A percentile compares a stretch with the other conserved stretches of the same genome.
Evolutionary conservation across 345 rosid species (phyloP).

Genomic region (Salix purpurea): DNA sequence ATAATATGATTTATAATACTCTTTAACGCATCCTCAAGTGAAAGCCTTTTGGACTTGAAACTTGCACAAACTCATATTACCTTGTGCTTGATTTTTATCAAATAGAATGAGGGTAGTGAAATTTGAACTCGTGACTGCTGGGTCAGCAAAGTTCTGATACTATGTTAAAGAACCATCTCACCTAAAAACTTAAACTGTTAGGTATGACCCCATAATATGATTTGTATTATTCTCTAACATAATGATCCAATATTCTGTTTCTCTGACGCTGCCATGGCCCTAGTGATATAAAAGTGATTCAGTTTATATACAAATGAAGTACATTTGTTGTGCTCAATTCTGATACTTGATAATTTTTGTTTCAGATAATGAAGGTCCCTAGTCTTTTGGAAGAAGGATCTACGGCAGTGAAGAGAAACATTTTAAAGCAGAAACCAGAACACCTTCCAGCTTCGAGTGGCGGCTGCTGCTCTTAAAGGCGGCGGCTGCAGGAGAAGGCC

Average conservation of each 20-base stretch:
- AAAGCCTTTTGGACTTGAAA: no score
- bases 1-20: no score
- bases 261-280: background rate
- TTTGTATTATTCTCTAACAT: no score
- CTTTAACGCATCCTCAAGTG: no score
- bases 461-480: slow-evolving; percentile 51
- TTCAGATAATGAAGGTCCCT: slow-evolving; percentile 88
- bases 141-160: no score
- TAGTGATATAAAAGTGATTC: background rate
- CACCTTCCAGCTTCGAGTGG: slow-evolving; percentile 26
- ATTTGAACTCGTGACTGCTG: no score
- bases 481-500: background rate
- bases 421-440: slow-evolving; percentile 65
- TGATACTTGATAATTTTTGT: background rate
- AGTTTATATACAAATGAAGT: background rate
- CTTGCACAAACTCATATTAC: no score
- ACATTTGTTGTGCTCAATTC: background rate
- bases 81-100: no score
- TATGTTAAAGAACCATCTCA: no score
- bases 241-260: background rate
- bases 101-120: no score
- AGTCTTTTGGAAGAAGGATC: slow-evolving; percentile 94
- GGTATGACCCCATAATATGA: no score
- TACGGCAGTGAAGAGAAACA: slow-evolving; percentile 61
- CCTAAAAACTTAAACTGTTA: no score